Base-by-base conservation (phyloP, 768 basidiomycete species). In the Lactarius tabidus region DNA sequence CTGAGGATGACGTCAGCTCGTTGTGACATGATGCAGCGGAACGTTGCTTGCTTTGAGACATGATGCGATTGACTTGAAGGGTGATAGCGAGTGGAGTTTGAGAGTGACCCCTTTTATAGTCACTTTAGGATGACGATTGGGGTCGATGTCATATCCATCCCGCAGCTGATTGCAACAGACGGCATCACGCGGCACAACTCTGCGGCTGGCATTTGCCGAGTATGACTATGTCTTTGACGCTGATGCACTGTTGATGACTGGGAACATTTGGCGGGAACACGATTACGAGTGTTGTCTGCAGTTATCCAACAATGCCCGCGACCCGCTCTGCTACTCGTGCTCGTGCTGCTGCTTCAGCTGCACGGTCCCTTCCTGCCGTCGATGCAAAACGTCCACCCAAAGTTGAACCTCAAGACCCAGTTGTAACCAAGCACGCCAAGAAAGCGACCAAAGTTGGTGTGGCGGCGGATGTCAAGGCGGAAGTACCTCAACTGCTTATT, bases 1-100 rank as follows among this genome's bases (percentile, higher is more conserved):
- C 84, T 85, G 71, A 6, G 7, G 36, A 36, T 26, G 52, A 31
- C 14, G 54, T 60, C 62, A 72, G 71, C 67, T 71, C 66, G 64
- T 18, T 2, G 38, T 3, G 20, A 57, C 15, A 14, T 1, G 45
- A n/a, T 48, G 15, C 20, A 39, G 18, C 23, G 59, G 43, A 15
- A 58, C 60, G 62, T 63, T n/a, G n/a, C n/a, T n/a, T n/a, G 72
- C 73, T 71, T 64, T 54, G 57, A 33, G 73, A 67, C 73, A 74
- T 72, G 59, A 31, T n/a, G 4, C n/a, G n/a, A 45, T 9, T 23
- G n/a, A 10, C n/a, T 23, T 48, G 6, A 51, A 33, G 6, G 5
- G 48, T 48, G 26, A 51, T 51, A 14, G 48, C 2, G 20, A 33
- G 53, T 18, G 7, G 10, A 38, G 18, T 8, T 26, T 31, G 20